These are phyloP conservation scores for Aspergillus niger DNA, from an alignment of 2,329 filamentous ascomycete genomes.

Conservation along the genomic window DNA sequence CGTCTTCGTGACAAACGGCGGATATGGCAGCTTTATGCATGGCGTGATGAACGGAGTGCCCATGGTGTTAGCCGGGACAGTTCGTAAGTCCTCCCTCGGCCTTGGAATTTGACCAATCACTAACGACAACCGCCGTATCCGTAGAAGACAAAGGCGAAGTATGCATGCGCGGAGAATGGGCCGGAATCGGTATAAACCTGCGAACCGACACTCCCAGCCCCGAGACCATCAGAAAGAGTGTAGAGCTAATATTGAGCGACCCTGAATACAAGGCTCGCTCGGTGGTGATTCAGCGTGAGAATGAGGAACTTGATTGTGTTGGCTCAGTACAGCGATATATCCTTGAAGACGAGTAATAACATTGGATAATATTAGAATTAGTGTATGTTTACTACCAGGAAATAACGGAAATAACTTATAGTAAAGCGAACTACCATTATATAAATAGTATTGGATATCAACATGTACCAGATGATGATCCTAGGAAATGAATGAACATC, in stretches of 20 bases:
- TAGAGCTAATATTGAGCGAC: background rate
- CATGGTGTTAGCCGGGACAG: constrained; percentile 7
- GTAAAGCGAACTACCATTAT: background rate
- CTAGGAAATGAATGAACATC: too few relatives aligned
- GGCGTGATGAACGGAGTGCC: constrained; percentile 8
- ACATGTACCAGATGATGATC: too few relatives aligned
- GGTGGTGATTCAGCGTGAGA: constrained; percentile 5
- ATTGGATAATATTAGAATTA: background rate
- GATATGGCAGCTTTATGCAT: constrained; percentile 8
- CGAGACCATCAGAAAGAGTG: background rate
- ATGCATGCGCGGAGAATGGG: constrained; percentile 2
- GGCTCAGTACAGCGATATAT: background rate
- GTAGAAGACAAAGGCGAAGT: constrained; percentile 11
- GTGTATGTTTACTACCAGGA: too few relatives aligned
- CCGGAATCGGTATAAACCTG: constrained; percentile 2
- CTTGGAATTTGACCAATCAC: too few relatives aligned
- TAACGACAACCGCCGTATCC: background rate
- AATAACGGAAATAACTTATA: too few relatives aligned
- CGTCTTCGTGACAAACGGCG: constrained; percentile 6
- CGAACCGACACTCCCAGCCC: background rate
- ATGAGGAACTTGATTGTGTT: constrained; percentile 2
- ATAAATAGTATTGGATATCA: too few relatives aligned
- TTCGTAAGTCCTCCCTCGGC: background rate
- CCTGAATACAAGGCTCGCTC: constrained; percentile 6
- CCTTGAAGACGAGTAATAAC: background rate